Conservation (phyloP, 1,284 basidiomycete genomes). For the Cryptococcus sp. region DNA sequence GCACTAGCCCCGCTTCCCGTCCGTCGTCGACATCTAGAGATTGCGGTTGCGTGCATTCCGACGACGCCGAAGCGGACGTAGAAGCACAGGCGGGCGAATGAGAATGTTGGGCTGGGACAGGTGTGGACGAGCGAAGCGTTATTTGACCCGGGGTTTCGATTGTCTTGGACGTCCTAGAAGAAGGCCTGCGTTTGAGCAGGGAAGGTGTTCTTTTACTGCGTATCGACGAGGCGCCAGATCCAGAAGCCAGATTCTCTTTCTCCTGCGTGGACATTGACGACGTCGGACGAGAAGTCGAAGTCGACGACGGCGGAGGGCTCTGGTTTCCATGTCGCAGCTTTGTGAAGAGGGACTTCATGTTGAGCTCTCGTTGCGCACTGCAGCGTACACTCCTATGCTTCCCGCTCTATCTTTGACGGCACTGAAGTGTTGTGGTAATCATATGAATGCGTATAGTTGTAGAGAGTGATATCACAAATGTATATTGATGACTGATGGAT, state of each 20-base stretch:
- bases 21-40: conserved; percentile 1
- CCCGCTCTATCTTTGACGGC: too few species aligned
- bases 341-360: conserved; percentile 40
- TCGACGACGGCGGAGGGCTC: background rate
- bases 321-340: conserved; percentile 21
- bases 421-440: too few species aligned
- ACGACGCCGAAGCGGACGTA: conserved; percentile 1
- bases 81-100: background rate
- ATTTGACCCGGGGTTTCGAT: too few species aligned
- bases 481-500: too few species aligned
- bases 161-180: too few species aligned
- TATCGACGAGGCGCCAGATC: background rate
- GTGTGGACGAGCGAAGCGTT: conserved; percentile 7
- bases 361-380: background rate
- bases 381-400: too few species aligned
- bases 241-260: conserved; percentile 3
- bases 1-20: background rate
- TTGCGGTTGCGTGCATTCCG: conserved; percentile 2
- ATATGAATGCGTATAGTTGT: too few species aligned
- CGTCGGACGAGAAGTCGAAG: conserved; percentile 1
- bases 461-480: too few species aligned
- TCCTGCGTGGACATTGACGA: conserved; percentile 5
- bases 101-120: background rate
- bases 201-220: conserved; percentile 1
- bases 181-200: too few species aligned